A percentile compares a stretch with the other conserved stretches of the same genome.
These are phyloP conservation scores for Candida stauntonica DNA, from an alignment of 805 yeast genomes.

Conservation along the genomic window DNA sequence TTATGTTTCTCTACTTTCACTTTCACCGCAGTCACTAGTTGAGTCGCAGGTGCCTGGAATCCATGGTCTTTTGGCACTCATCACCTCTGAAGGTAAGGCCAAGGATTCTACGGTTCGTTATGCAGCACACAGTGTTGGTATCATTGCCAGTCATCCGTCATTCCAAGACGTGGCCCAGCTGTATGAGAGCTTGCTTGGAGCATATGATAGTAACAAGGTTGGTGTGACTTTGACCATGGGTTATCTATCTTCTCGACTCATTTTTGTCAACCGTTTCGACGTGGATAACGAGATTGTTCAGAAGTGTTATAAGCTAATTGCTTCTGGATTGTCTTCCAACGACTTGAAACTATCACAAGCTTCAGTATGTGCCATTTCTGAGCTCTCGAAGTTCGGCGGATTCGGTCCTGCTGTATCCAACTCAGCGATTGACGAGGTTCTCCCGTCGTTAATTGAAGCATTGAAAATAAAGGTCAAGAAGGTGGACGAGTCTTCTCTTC, in stretches of 20 bases:
- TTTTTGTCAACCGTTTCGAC: slow-evolving; percentile 15
- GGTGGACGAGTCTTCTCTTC: slow-evolving; percentile 54
- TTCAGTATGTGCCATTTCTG: slow-evolving; percentile 28
- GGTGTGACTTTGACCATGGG: slow-evolving; percentile 32
- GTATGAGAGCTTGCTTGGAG: slow-evolving; percentile 7
- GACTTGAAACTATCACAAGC: slow-evolving; percentile 14
- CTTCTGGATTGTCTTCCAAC: slow-evolving; percentile 7
- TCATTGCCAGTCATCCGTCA: slow-evolving; percentile 41
- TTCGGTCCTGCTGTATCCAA: slow-evolving; percentile 21
- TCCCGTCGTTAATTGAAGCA: slow-evolving; percentile 25
- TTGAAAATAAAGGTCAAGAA: slow-evolving; percentile 43
- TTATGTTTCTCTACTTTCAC: slow-evolving; percentile 24
- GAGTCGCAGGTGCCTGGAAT: slow-evolving; percentile 14
- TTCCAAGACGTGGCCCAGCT: slow-evolving; percentile 4
- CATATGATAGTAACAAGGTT: neutral
- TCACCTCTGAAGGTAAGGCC: slow-evolving; percentile 5
- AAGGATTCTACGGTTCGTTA: slow-evolving; percentile 28
- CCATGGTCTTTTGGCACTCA: slow-evolving; percentile 24
- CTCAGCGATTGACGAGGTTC: slow-evolving; percentile 20
- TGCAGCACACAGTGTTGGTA: slow-evolving; percentile 44
- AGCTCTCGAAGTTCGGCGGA: slow-evolving; percentile 37
- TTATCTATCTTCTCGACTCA: slow-evolving; percentile 43
- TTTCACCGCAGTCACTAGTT: slow-evolving; percentile 18
- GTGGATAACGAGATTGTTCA: neutral
- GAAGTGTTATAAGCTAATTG: slow-evolving; percentile 2